Base-by-base conservation (phyloP, 352 stramenopile genomes). In the Pythium folliculosum region DNA sequence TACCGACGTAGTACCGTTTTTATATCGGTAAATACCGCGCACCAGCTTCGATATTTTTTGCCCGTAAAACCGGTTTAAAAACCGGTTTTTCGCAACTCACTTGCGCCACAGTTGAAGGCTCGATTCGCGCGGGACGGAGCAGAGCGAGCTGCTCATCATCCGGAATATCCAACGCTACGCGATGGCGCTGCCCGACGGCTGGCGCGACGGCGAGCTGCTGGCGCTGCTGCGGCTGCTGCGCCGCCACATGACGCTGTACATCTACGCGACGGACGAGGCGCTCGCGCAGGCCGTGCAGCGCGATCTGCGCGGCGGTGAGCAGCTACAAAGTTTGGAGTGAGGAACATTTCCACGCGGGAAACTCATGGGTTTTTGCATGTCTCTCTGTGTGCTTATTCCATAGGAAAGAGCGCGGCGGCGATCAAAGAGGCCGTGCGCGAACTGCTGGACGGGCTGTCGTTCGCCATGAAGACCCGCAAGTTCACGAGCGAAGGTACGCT, bases 401-500 rank as follows among this genome's bases (percentile, higher is more conserved):
- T n/a, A 67, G 60, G 30, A 17, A 59, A 60, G 50, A 67, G 13
- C 6, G 13, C 25, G n/a, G 49, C 35, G 5, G 16, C 32, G 9
- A 57, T 67, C 32, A 58, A 51, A 21, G 65, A 63, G 51, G 82
- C 74, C 51, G 70, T 86, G 32, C 77, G 79, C 13, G 60, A 69
- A 17, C 54, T 92, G 6, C 89, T 94, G 83, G 58, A 72, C 37
- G 70, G 86, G 23, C 88, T 93, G 54, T 67, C 73, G 16, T 65
- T 93, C 13, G 73, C 72, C 51, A 69, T 93, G 43, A 82, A 81
- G 61, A 93, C 80, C 23, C 84, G 86, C 55, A 81, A 82, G 54
- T 90, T 93, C 65, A 74, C 73, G 19, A 89, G 77, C 25, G 81
- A 91, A 63, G 77, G 84, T 91, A 58, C 37, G 48, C 3, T 1